Percentiles rank a stretch among this genome's conserved stretches.
Conservation (phyloP, 225 moss, liverwort and hornwort species). For the Thuidium tamariscinum region DNA sequence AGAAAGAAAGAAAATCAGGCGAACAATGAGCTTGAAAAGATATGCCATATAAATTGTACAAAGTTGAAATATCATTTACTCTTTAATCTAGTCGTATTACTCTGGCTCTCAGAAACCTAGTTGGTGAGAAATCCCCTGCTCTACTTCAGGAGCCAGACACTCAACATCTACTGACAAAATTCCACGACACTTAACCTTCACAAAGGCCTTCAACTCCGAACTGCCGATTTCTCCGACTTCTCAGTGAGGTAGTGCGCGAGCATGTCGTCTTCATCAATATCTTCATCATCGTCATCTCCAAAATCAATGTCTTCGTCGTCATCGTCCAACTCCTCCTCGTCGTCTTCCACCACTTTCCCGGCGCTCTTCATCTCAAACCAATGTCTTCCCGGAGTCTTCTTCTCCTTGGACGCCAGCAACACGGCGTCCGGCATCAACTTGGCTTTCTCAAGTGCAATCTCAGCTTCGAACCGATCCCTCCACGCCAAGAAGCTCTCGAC, state of each 20-base stretch:
- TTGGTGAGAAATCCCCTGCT: not conserved
- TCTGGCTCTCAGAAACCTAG: not conserved
- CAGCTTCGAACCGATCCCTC: conserved; percentile 90
- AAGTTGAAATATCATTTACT: not conserved
- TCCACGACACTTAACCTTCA: not conserved
- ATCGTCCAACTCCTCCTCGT: conserved; percentile 48
- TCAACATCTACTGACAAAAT: not conserved
- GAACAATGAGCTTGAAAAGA: not conserved
- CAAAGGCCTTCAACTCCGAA: conserved; percentile 15
- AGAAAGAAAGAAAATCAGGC: not conserved
- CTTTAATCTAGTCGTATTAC: not conserved
- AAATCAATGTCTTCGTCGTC: conserved; percentile 40
- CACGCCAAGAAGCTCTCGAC: conserved; percentile 72
- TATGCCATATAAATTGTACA: conserved; percentile 10
- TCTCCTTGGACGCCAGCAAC: conserved; percentile 78
- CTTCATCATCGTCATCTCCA: conserved; percentile 80
- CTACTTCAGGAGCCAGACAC: not conserved
- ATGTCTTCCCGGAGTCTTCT: conserved; percentile 49
- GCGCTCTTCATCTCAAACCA: conserved; percentile 87
- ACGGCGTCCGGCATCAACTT: conserved; percentile 82
- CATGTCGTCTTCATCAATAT: conserved; percentile 92
- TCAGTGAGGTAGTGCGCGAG: conserved; percentile 73
- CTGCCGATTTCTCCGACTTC: conserved; percentile 47
- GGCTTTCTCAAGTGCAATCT: conserved; percentile 79
- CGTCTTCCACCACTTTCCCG: conserved; percentile 41